Conservation (phyloP, 2,329 filamentous ascomycete species). For the Alternaria sp. region DNA sequence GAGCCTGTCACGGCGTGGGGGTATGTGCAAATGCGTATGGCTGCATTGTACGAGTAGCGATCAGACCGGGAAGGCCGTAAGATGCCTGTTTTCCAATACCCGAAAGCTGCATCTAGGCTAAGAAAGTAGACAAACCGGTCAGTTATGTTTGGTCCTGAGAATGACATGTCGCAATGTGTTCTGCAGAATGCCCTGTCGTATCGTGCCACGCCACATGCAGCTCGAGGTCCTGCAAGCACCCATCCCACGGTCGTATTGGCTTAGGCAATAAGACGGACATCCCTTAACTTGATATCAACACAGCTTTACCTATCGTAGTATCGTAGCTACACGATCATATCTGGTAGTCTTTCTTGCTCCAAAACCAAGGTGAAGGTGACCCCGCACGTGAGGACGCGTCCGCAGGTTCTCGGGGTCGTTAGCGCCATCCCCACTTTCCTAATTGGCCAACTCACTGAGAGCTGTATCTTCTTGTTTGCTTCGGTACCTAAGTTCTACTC, state of each 20-base stretch:
- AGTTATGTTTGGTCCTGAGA: background rate
- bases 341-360: background rate
- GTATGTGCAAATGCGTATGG: constrained; percentile 28
- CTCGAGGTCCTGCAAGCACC: background rate
- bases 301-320: background rate
- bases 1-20: constrained; percentile 50
- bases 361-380: constrained; percentile 2
- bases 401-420: background rate
- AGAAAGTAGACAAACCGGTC: background rate
- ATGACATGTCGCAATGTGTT: background rate
- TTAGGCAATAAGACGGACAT: background rate
- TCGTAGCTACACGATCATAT: background rate
- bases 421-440: constrained; percentile 17
- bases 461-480: background rate
- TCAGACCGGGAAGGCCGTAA: background rate
- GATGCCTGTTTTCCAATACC: background rate
- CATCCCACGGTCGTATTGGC: background rate
- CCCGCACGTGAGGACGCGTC: constrained; percentile 20
- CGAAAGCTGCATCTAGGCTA: background rate
- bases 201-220: constrained; percentile 2
- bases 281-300: background rate
- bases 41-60: background rate
- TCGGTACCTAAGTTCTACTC: background rate
- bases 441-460: constrained; percentile 1
- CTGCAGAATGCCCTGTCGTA: background rate